phyloP scores from a whole-genome alignment of 2,329 filamentous ascomycete species.

The Fusarium sp. region DNA sequence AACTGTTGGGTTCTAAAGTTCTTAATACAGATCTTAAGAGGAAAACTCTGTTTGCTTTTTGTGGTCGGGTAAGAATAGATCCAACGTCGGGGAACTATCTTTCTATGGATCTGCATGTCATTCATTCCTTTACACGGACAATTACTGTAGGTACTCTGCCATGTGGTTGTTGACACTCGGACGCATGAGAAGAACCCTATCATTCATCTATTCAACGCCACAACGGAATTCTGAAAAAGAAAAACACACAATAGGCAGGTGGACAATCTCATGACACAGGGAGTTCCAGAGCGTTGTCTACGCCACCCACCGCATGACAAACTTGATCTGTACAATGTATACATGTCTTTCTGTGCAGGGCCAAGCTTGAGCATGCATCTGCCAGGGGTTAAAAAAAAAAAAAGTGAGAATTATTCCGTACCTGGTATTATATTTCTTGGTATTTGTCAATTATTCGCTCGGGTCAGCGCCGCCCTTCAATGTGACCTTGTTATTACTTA shows the following conservation, averaged over 20 bases:
- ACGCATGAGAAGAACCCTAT: background rate
- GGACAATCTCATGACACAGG: slow-evolving; percentile 8
- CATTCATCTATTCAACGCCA: slow-evolving; percentile 1
- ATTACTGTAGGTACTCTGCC: background rate
- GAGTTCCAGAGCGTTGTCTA: slow-evolving; percentile 17
- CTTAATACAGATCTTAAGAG: slow-evolving; percentile 12
- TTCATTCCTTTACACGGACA: background rate
- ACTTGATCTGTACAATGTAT: background rate
- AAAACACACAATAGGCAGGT: slow-evolving; percentile 30
- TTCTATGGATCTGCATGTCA: background rate
- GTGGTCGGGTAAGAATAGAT: background rate
- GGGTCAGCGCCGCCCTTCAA: slow-evolving; percentile 7
- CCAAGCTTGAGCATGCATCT: slow-evolving; percentile 12
- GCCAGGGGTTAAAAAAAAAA: slow-evolving; percentile 14
- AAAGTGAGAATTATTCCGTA: slow-evolving; percentile 8
- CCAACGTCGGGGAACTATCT: slow-evolving; percentile 2
- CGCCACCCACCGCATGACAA: slow-evolving; percentile 21
- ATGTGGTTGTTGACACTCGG: slow-evolving; percentile 2
- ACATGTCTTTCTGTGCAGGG: slow-evolving; percentile 6
- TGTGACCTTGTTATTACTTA: background rate
- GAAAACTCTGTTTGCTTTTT: slow-evolving; percentile 2
- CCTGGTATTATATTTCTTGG: slow-evolving; percentile 9
- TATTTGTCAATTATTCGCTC: slow-evolving; percentile 21
- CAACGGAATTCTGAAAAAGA: slow-evolving; percentile 4
- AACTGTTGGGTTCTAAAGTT: slow-evolving; percentile 9